Conservation (phyloP, 495 filamentous ascomycete genomes). For the Neurospora sp. region DNA sequence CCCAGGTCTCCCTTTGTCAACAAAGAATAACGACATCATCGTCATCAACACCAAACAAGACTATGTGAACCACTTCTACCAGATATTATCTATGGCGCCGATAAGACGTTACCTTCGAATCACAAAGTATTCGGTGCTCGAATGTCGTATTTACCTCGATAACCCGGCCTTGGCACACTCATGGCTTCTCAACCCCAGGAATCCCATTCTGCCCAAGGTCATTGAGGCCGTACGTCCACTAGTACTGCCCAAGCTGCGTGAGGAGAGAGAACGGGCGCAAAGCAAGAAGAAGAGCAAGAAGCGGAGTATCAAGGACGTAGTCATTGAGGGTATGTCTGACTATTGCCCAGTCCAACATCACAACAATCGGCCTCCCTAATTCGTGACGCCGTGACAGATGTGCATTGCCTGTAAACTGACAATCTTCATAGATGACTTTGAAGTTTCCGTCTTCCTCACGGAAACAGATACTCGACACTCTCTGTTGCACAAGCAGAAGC, state of each 20-base stretch:
- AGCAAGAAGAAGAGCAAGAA: constrained; percentile 50
- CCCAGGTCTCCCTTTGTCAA: background rate
- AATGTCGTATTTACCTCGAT: constrained; percentile 91
- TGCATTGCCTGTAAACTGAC: background rate
- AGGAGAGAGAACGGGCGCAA: constrained; percentile 64
- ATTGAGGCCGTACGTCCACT: constrained; percentile 73
- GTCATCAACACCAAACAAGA: background rate
- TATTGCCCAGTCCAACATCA: background rate
- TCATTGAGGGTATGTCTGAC: constrained; percentile 55
- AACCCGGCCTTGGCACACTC: constrained; percentile 65
- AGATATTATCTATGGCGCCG: constrained; percentile 51
- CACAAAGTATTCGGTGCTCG: constrained; percentile 80
- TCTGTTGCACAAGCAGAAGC: constrained; percentile 74
- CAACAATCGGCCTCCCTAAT: background rate
- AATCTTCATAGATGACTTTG: constrained; percentile 67
- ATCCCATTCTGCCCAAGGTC: constrained; percentile 67
- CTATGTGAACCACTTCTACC: background rate
- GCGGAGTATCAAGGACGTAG: constrained; percentile 77
- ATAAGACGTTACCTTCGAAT: constrained; percentile 77
- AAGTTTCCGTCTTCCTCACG: constrained; percentile 86
- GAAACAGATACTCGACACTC: constrained; percentile 81
- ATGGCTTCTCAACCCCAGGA: constrained; percentile 70
- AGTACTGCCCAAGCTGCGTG: constrained; percentile 79
- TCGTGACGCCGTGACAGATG: background rate
- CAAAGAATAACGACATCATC: background rate